Conservation (phyloP, 768 basidiomycete species). For the Russula dissimulans region DNA sequence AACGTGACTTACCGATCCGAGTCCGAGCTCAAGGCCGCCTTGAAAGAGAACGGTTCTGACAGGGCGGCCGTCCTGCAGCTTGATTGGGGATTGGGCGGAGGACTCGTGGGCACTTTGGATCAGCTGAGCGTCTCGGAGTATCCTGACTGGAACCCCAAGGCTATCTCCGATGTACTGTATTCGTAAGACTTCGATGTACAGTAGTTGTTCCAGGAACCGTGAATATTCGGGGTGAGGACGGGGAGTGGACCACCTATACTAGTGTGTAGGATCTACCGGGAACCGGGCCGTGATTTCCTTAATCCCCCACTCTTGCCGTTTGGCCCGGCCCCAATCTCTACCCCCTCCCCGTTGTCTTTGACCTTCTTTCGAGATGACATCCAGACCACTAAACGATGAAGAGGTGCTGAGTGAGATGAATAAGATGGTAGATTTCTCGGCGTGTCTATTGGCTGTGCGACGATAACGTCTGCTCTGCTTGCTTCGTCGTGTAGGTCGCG, state of each 20-base stretch:
- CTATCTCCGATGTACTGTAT: conserved; percentile 3
- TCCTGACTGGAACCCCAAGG: conserved; percentile 18
- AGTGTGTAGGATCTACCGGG: no score
- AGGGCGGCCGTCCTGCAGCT: background rate
- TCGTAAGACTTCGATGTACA: background rate
- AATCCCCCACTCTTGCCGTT: no score
- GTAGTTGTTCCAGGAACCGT: no score
- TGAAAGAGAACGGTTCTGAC: conserved; percentile 3
- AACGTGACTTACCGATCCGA: conserved; percentile 7
- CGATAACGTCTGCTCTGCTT: background rate
- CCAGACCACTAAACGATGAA: conserved; percentile 81
- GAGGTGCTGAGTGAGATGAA: conserved; percentile 96
- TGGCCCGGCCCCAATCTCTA: background rate
- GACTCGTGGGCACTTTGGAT: conserved; percentile 4
- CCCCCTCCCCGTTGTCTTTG: background rate
- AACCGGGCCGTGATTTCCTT: background rate
- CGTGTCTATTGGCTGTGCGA: conserved; percentile 20
- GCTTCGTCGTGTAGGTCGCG: conserved; percentile 44
- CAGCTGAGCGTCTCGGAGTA: conserved; percentile 10
- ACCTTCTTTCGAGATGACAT: conserved; percentile 41
- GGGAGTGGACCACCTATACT: no score
- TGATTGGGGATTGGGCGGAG: conserved; percentile 11
- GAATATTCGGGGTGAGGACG: no score
- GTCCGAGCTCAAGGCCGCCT: conserved; percentile 12
- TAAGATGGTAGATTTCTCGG: conserved; percentile 68